Evolutionary conservation across 768 basidiomycete species (phyloP).

Genomic region (Leucosporidium yakuticum): DNA sequence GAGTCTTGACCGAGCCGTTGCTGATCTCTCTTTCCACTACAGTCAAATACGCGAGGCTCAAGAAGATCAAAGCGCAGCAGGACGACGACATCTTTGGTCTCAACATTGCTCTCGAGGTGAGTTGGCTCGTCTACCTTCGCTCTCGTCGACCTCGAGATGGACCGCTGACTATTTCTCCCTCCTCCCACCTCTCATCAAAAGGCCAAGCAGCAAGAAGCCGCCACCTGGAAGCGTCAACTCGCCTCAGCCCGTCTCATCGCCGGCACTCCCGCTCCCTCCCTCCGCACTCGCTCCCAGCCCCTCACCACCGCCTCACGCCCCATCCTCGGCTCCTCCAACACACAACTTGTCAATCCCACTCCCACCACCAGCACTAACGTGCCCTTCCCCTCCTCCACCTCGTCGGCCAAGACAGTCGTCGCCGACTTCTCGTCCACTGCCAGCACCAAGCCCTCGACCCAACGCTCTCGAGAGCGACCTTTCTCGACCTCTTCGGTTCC

Average conservation of each 20-base stretch:
- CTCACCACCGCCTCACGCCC: not conserved
- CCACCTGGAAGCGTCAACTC: constrained; percentile 28
- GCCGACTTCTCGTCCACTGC: too few species aligned
- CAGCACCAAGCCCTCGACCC: too few species aligned
- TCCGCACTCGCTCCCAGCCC: constrained; percentile 5
- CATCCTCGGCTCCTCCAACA: too few species aligned
- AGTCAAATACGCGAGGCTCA: constrained; percentile 36
- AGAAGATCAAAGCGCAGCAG: constrained; percentile 36
- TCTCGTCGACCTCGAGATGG: not conserved
- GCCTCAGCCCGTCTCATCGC: not conserved
- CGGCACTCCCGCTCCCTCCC: not conserved
- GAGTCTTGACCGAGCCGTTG: too few species aligned
- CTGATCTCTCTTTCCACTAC: not conserved
- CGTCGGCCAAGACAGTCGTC: too few species aligned
- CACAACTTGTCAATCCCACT: too few species aligned
- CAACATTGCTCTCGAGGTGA: constrained; percentile 38
- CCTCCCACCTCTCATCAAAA: too few species aligned
- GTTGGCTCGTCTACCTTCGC: not conserved
- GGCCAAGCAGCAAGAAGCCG: constrained; percentile 38
- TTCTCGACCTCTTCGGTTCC: too few species aligned
- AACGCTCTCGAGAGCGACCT: too few species aligned
- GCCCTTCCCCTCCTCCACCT: too few species aligned
- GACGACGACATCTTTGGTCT: constrained; percentile 38
- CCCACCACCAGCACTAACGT: too few species aligned
- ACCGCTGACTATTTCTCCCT: not conserved